phyloP scores from a whole-genome alignment of 306 rosid species.

The Dryas octopetala region DNA sequence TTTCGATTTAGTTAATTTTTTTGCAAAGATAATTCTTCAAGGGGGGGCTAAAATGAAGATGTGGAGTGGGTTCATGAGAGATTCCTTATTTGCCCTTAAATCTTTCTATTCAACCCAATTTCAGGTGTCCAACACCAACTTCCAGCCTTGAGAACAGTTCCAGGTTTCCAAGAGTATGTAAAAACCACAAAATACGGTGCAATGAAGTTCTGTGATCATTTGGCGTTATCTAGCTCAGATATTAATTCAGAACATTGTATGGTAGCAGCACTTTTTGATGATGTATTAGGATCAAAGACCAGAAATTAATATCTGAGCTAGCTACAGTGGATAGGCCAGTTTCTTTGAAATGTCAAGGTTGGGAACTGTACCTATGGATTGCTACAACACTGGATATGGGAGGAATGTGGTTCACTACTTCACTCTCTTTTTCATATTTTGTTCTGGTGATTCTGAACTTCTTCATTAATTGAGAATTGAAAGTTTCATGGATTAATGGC shows the following conservation, averaged over 20 bases:
- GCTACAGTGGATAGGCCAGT: conserved; percentile 44
- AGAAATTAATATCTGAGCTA: too few species aligned
- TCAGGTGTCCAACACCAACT: background rate
- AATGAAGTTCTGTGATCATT: background rate
- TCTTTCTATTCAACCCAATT: background rate
- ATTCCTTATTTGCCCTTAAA: background rate
- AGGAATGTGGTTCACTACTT: conserved; percentile 48
- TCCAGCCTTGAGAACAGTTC: background rate
- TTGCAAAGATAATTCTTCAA: too few species aligned
- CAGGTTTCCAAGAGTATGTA: background rate
- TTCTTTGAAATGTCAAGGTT: conserved; percentile 64
- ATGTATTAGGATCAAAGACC: background rate
- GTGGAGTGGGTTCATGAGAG: too few species aligned
- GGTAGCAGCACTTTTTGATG: background rate
- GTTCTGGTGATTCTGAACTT: background rate
- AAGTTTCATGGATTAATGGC: background rate
- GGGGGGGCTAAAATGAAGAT: too few species aligned
- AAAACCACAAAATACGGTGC: background rate
- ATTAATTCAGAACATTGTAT: background rate
- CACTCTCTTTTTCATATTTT: background rate
- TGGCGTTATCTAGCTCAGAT: background rate
- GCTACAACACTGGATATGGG: conserved; percentile 74
- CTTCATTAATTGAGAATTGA: background rate
- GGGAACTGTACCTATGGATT: conserved; percentile 51
- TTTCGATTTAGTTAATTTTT: too few species aligned